A percentile compares a stretch with the other conserved stretches of the same genome.
phyloP scores from a whole-genome alignment of 495 filamentous ascomycete genomes.

The Polyplosphaeria fusca region DNA sequence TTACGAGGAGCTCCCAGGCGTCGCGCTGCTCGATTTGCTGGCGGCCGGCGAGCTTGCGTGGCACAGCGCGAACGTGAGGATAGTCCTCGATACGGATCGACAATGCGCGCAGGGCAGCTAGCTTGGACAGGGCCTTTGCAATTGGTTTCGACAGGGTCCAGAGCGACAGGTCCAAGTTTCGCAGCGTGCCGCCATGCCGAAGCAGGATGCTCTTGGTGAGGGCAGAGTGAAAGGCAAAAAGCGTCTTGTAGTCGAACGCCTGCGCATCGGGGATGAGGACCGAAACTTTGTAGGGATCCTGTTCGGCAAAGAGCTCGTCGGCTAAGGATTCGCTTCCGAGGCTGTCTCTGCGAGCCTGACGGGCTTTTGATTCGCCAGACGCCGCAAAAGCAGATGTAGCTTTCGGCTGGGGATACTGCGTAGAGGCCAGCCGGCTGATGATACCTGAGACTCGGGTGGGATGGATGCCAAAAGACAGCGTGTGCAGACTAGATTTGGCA shows the following conservation, averaged over 20 bases:
- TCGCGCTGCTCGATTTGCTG: slow-evolving; percentile 14
- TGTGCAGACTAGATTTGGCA: slow-evolving; percentile 27
- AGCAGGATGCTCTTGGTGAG: slow-evolving; percentile 35
- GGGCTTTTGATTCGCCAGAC: not conserved
- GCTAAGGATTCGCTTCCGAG: not conserved
- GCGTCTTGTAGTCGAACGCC: slow-evolving; percentile 2
- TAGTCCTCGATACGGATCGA: slow-evolving; percentile 32
- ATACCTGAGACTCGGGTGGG: slow-evolving; percentile 18
- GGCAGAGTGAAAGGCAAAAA: slow-evolving; percentile 29
- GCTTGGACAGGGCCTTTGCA: slow-evolving; percentile 24
- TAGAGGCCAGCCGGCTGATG: slow-evolving; percentile 17
- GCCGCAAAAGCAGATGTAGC: slow-evolving; percentile 13
- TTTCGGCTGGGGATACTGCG: slow-evolving; percentile 10
- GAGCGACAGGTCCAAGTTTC: slow-evolving; percentile 26
- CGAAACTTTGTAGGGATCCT: slow-evolving; percentile 20
- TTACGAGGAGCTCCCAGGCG: slow-evolving; percentile 22
- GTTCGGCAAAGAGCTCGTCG: not conserved
- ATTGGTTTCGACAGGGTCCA: slow-evolving; percentile 27
- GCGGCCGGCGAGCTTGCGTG: not conserved
- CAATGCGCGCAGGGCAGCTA: slow-evolving; percentile 25
- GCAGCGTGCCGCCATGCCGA: slow-evolving; percentile 23
- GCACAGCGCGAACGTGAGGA: slow-evolving; percentile 10
- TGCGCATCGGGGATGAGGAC: slow-evolving; percentile 29
- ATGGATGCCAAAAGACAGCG: slow-evolving; percentile 35
- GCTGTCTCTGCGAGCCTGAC: not conserved